A percentile compares a stretch with the other conserved stretches of the same genome.
phyloP scores from a whole-genome alignment of 2,329 filamentous ascomycete genomes.

The Teratosphaeria epicoccoides region DNA sequence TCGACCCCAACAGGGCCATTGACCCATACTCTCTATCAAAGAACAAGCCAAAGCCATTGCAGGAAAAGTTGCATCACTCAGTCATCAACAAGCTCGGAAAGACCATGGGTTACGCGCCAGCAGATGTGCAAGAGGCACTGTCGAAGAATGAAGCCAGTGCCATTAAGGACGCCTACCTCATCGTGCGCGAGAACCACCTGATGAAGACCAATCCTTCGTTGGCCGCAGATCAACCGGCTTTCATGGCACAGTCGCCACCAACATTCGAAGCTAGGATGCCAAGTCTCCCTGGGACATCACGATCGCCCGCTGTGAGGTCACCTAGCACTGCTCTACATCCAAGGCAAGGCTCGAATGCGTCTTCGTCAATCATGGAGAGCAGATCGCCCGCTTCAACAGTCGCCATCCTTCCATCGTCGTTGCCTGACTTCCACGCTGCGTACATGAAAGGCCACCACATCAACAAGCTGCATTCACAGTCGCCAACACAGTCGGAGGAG shows the following conservation, averaged over 20 bases:
- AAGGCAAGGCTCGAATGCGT: constrained; percentile 35
- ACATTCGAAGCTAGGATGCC: constrained; percentile 28
- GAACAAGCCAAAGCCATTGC: constrained; percentile 63
- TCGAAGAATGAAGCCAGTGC: constrained; percentile 88
- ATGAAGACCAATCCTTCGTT: constrained; percentile 76
- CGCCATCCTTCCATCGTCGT: constrained; percentile 78
- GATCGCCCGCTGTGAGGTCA: constrained; percentile 4
- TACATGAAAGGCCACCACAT: constrained; percentile 61
- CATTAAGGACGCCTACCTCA: constrained; percentile 98
- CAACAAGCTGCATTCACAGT: constrained; percentile 25
- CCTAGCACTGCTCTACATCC: constrained; percentile 19
- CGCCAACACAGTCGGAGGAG: constrained; percentile 29
- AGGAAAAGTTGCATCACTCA: constrained; percentile 81
- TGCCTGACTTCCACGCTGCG: constrained; percentile 82
- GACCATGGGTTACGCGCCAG: constrained; percentile 94
- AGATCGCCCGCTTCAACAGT: constrained; percentile 60
- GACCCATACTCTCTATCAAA: constrained; percentile 72
- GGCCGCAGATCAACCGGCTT: constrained; percentile 42
- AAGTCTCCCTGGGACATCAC: constrained; percentile 22
- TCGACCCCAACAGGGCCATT: constrained; percentile 85
- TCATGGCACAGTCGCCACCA: constrained; percentile 47
- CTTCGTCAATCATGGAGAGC: constrained; percentile 28
- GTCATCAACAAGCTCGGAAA: constrained; percentile 94
- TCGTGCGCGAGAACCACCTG: constrained; percentile 92
- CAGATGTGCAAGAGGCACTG: constrained; percentile 88